phyloP scores from a whole-genome alignment of 345 rosid genomes.

The Linum tenue region DNA sequence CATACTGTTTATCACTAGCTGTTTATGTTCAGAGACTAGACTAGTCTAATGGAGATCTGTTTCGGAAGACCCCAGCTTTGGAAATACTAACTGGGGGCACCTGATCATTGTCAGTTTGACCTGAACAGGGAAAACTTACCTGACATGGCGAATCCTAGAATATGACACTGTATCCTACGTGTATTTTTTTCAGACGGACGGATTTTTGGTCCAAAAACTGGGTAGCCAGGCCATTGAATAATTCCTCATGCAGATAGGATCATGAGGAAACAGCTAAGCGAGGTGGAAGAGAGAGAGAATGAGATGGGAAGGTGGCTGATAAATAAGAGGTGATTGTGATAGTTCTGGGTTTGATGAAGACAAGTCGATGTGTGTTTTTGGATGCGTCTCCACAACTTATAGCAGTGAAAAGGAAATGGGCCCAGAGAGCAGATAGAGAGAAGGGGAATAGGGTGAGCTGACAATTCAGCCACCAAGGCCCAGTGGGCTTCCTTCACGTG shows the following conservation, averaged over 20 bases:
- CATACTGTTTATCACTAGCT: neutral
- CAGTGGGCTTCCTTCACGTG: constrained; percentile 35
- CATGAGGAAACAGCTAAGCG: too few relatives aligned
- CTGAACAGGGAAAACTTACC: neutral
- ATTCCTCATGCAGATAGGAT: too few relatives aligned
- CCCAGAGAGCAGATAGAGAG: neutral
- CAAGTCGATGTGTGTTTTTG: constrained; percentile 15
- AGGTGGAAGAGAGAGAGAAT: neutral
- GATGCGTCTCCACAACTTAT: constrained; percentile 6
- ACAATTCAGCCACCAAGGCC: constrained; percentile 8
- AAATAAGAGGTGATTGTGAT: constrained; percentile 12
- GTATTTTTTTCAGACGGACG: too few relatives aligned
- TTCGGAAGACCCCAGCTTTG: neutral
- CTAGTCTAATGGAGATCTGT: neutral
- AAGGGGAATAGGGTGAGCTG: neutral
- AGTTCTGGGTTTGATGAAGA: constrained; percentile 25
- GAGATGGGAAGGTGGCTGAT: neutral
- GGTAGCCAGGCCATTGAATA: too few relatives aligned
- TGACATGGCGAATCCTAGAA: neutral
- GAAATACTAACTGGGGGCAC: neutral
- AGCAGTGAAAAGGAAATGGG: neutral
- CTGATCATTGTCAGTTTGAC: neutral
- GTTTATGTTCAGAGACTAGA: neutral
- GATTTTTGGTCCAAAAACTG: too few relatives aligned
- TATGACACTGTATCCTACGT: neutral